These are phyloP conservation scores for Amaranthus palmeri DNA, from an alignment of 148 eudicot species.

Conservation along the genomic window DNA sequence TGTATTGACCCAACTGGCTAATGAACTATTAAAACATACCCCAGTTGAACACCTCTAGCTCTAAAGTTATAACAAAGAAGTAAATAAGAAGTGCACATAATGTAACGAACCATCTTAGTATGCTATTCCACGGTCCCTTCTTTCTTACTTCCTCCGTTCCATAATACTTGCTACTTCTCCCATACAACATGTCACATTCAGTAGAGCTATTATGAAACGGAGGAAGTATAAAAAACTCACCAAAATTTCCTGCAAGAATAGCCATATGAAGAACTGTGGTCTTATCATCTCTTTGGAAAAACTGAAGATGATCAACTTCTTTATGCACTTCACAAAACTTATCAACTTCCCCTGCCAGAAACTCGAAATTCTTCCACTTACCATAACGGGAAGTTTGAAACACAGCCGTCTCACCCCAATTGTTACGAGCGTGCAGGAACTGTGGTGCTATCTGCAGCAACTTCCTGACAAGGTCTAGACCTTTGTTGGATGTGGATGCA, in stretches of 20 bases:
- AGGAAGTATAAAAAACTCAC: no score
- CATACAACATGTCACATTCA: no score
- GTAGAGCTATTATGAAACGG: no score
- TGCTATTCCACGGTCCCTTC: no score
- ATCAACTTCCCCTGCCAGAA: neutral
- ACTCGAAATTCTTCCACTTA: neutral
- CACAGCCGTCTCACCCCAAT: constrained; percentile 12
- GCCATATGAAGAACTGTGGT: constrained; percentile 21
- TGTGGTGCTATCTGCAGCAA: constrained; percentile 9
- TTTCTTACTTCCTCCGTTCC: no score
- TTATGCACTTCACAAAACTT: neutral
- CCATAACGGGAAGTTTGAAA: constrained; percentile 20
- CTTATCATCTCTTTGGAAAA: constrained; percentile 13
- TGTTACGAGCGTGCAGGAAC: neutral
- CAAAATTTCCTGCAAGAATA: constrained; percentile 12
- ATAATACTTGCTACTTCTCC: no score
- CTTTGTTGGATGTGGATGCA: constrained; percentile 11
- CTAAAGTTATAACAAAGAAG: neutral
- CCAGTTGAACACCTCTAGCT: no score
- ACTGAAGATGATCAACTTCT: neutral
- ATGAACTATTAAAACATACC: neutral
- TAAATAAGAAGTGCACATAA: no score
- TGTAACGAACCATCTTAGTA: no score
- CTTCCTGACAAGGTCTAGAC: neutral
- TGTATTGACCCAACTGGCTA: no score